phyloP scores from a whole-genome alignment of 768 basidiomycete species.

The Lactifluus hygrophoroides region DNA sequence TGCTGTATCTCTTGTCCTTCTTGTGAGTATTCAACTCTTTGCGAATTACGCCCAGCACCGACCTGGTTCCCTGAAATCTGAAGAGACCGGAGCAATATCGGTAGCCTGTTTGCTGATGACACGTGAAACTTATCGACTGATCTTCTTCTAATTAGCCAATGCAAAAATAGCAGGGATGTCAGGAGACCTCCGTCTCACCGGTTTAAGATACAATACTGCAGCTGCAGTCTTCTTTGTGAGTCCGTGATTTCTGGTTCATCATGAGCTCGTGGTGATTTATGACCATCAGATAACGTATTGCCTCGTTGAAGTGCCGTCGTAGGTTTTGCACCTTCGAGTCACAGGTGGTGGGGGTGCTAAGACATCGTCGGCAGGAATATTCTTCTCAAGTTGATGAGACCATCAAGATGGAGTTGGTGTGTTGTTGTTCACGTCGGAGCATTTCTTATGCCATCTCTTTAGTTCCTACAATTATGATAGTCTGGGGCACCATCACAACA shows the following conservation, averaged over 20 bases:
- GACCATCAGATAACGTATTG: constrained; percentile 29
- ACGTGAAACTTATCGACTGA: too few relatives aligned
- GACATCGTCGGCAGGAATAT: constrained; percentile 28
- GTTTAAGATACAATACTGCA: constrained; percentile 31
- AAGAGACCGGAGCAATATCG: constrained; percentile 21
- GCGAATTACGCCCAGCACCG: not conserved
- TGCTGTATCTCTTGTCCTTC: constrained; percentile 20
- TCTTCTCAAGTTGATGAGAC: constrained; percentile 29
- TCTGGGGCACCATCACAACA: constrained; percentile 34
- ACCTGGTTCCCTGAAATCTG: not conserved
- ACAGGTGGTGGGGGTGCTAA: not conserved
- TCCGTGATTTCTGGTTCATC: not conserved
- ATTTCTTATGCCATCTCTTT: constrained; percentile 13
- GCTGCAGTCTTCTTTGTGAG: constrained; percentile 34
- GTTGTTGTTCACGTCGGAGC: not conserved
- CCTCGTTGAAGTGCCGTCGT: constrained; percentile 34
- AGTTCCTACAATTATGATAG: constrained; percentile 35
- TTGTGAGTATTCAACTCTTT: constrained; percentile 8
- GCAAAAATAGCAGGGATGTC: constrained; percentile 38
- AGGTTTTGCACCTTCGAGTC: constrained; percentile 16
- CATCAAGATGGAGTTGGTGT: constrained; percentile 31
- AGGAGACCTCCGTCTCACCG: constrained; percentile 29
- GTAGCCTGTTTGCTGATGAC: not conserved
- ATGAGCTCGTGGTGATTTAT: not conserved
- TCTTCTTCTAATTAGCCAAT: constrained; percentile 9